Percentiles rank a stretch among this genome's conserved stretches.
Conservation (phyloP, 2,329 filamentous ascomycete species). For the Corinectria fuckeliana region DNA sequence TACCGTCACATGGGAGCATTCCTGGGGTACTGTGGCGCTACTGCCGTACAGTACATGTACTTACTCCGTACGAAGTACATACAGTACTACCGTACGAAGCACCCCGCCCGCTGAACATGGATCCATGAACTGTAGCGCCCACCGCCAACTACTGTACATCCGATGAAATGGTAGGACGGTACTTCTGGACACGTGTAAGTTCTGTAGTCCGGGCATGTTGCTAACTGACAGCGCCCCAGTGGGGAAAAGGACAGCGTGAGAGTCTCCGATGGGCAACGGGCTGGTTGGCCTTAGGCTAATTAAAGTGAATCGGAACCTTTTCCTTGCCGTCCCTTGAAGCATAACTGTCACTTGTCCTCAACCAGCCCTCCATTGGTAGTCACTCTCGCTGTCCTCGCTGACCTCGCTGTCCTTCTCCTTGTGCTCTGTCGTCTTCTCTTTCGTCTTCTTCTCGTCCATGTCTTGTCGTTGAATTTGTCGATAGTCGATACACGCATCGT, state of each 20-base stretch:
- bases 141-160: conserved; percentile 28
- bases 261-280: background rate
- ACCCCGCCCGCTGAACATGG: no score
- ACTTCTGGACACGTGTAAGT: conserved; percentile 23
- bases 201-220: conserved; percentile 3
- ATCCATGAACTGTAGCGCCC: conserved; percentile 34
- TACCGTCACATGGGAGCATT: background rate
- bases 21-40: background rate
- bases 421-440: background rate
- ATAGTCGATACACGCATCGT: background rate
- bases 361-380: no score
- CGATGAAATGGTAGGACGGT: conserved; percentile 27
- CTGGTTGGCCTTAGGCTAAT: background rate
- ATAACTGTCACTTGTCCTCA: conserved; percentile 26
- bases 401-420: conserved; percentile 23
- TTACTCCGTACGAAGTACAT: no score
- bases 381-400: no score
- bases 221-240: conserved; percentile 23
- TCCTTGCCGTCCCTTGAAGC: conserved; percentile 8
- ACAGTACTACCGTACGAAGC: no score
- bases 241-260: conserved; percentile 35
- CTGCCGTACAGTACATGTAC: background rate
- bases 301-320: conserved; percentile 17
- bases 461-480: background rate
- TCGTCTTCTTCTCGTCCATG: background rate